Base-by-base conservation (phyloP, 2,329 filamentous ascomycete species). In the Apiospora marii region DNA sequence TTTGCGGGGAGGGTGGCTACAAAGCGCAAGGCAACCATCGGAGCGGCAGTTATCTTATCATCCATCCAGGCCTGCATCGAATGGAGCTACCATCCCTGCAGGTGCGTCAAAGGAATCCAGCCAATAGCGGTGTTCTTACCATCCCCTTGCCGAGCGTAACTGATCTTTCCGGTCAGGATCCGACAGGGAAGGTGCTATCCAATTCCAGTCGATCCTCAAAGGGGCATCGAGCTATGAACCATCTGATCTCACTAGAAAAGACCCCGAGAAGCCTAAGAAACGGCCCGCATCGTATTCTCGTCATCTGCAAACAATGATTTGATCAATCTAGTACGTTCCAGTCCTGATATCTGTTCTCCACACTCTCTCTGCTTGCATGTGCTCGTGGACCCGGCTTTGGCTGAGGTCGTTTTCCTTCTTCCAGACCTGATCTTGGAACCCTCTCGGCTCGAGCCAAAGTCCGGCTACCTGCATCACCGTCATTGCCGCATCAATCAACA, bases 1-100 rank as follows among this genome's bases (percentile, higher is more conserved):
- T 41, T 41, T 14, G 19, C 19, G 30, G 8, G 34, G 19, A n/a
- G 19, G 58, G 19, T 64, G 58, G 34, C 58, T 64, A 19, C 10
- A 64, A 64, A 14, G 58, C 10, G 58, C 34, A 41, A 64, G 58
- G 58, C 58, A 64, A 41, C 58, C 58, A 64, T 64, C 34, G 58
- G 58, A 64, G 58, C 34, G 22, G 34, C 19, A 64, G 30, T 64
- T n/a, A 64, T 64, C 58, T 64, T 64, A 37, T 61, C 53, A 12
- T 14, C 58, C 34, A n/a, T 64, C 53, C 5, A 37, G 7, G 30
- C 53, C 53, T 61, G 58, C 58, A 41, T n/a, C 8, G 22, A 64
- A n/a, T n/a, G 16, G 13, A 64, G 19, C 58, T 41, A 41, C 34
- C 8, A 64, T n/a, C 58, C 58, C 34, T 64, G 58, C 19, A 64